Conservation (phyloP, 2,329 filamentous ascomycete species). For the Epichloe coenophiala region DNA sequence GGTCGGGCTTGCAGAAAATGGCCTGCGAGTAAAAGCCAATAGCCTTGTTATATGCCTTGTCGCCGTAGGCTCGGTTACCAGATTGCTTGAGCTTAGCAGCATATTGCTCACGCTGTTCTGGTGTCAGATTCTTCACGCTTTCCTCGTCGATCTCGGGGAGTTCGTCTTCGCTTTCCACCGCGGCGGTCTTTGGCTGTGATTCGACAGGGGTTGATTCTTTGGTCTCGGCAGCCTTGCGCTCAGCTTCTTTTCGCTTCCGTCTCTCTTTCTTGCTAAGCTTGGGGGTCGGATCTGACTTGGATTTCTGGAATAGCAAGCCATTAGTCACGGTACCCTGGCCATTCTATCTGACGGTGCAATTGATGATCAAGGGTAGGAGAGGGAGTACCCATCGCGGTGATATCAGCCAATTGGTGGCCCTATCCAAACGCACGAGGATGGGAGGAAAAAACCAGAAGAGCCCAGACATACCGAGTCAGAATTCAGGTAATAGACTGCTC, state of each 20-base stretch:
- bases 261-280: conserved; percentile 84
- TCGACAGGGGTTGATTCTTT: conserved; percentile 22
- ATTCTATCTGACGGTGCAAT: neutral
- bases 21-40: conserved; percentile 94
- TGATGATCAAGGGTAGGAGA: neutral
- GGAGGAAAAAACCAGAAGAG: neutral
- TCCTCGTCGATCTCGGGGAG: conserved; percentile 53
- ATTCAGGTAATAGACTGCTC: conserved; percentile 82
- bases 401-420: neutral
- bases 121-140: conserved; percentile 36
- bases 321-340: neutral
- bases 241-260: conserved; percentile 72
- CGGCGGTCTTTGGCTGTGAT: conserved; percentile 34
- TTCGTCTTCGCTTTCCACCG: conserved; percentile 48
- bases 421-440: neutral
- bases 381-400: neutral
- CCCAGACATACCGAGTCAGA: conserved; percentile 35
- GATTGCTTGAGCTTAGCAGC: conserved; percentile 86
- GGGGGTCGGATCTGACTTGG: conserved; percentile 31
- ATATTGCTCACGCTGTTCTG: conserved; percentile 68
- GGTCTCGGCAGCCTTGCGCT: conserved; percentile 40
- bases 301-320: conserved; percentile 21
- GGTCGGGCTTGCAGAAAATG: conserved; percentile 91
- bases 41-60: conserved; percentile 84
- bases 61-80: conserved; percentile 91